Percentiles rank a stretch among this genome's conserved stretches.
Conservation (phyloP, 139 green algal species). For the Chlorella sp. region DNA sequence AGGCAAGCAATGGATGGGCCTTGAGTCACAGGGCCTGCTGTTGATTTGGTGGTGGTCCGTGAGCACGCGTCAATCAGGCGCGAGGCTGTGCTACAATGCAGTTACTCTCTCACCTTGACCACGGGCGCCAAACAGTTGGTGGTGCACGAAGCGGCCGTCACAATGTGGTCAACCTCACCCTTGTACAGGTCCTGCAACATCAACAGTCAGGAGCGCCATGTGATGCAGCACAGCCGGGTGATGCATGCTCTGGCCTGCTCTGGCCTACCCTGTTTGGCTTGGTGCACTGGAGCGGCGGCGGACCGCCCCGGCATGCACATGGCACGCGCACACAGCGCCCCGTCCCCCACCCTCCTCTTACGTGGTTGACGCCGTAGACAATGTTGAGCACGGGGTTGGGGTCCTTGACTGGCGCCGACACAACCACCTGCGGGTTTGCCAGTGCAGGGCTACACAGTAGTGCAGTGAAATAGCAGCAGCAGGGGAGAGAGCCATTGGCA, state of each 20-base stretch:
- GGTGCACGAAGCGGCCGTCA: constrained; percentile 84
- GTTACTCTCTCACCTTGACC: constrained; percentile 64
- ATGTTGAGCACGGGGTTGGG: constrained; percentile 69
- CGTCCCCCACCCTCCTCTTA: no score
- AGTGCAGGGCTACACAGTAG: not conserved
- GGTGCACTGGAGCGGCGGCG: no score
- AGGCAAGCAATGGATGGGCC: not conserved
- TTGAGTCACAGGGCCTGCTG: not conserved
- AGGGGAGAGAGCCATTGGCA: not conserved
- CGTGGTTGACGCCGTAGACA: constrained; percentile 75
- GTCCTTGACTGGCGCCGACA: constrained; percentile 81
- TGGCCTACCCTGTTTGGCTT: not conserved
- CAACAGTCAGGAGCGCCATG: no score
- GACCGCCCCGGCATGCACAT: no score
- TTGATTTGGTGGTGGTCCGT: no score
- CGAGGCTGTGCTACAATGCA: no score
- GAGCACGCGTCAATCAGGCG: no score
- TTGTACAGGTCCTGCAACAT: constrained; percentile 47
- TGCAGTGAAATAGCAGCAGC: not conserved
- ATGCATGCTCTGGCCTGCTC: not conserved
- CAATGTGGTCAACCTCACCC: constrained; percentile 59
- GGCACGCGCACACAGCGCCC: no score
- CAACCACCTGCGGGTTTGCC: constrained; percentile 48
- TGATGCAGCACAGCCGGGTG: no score
- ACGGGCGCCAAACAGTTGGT: constrained; percentile 88